Conservation (phyloP, 2,329 filamentous ascomycete species). For the Fusarium sp. region DNA sequence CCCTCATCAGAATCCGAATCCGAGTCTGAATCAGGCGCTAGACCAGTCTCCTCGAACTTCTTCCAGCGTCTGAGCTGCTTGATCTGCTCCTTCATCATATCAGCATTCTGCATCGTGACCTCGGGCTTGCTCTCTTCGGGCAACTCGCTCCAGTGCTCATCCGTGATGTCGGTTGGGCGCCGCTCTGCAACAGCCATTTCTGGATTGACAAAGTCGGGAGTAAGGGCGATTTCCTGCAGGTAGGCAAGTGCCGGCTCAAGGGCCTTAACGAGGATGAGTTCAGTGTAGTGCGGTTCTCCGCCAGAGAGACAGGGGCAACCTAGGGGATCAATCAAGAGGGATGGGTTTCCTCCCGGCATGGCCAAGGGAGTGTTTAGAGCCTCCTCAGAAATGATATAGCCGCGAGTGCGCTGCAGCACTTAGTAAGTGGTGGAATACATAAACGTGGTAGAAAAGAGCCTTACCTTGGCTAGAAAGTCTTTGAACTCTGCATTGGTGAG, state of each 20-base stretch:
- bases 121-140: constrained; percentile 51
- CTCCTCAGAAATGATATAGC: constrained; percentile 70
- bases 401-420: constrained; percentile 67
- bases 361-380: constrained; percentile 68
- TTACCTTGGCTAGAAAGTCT: constrained; percentile 66
- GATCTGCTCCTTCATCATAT: constrained; percentile 44
- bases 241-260: constrained; percentile 71
- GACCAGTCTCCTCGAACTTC: constrained; percentile 49
- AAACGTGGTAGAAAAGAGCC: constrained; percentile 34
- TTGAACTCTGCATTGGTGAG: constrained; percentile 63
- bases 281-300: constrained; percentile 70
- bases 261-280: constrained; percentile 73
- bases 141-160: constrained; percentile 52
- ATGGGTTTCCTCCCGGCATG: constrained; percentile 64
- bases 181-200: constrained; percentile 52
- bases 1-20: constrained; percentile 42
- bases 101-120: constrained; percentile 38
- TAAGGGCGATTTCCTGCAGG: constrained; percentile 69
- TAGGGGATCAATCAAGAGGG: constrained; percentile 59
- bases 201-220: constrained; percentile 58
- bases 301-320: constrained; percentile 80
- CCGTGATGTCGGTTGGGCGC: constrained; percentile 39
- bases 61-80: constrained; percentile 49
- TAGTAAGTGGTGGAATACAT: constrained; percentile 25
- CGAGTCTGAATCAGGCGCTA: constrained; percentile 44